Conservation (phyloP, 2,329 filamentous ascomycete species). For the Myriosclerotinia scirpicola region DNA sequence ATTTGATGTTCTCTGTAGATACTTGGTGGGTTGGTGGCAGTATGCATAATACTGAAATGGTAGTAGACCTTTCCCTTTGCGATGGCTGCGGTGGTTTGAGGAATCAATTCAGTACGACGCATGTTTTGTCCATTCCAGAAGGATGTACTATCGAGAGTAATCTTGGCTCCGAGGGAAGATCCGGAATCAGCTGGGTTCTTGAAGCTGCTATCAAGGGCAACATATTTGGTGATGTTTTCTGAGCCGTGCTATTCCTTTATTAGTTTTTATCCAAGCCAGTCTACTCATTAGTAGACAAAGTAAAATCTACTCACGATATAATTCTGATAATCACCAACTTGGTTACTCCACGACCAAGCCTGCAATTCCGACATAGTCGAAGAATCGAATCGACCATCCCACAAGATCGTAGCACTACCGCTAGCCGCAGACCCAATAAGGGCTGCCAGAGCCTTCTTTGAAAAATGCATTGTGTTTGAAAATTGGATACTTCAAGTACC, state of each 20-base stretch:
- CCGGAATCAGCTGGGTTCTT: conserved; percentile 57
- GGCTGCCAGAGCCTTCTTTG: conserved; percentile 29
- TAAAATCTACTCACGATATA: conserved; percentile 53
- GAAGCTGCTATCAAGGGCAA: conserved; percentile 49
- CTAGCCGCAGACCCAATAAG: conserved; percentile 40
- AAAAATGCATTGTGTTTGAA: conserved; percentile 32
- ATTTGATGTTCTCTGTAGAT: conserved; percentile 66
- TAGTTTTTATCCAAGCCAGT: neutral
- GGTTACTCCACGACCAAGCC: conserved; percentile 66
- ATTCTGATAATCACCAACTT: conserved; percentile 71
- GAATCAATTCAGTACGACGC: conserved; percentile 73
- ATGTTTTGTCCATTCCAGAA: conserved; percentile 73
- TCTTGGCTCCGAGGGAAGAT: conserved; percentile 64
- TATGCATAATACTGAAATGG: conserved; percentile 67
- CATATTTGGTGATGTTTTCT: conserved; percentile 42
- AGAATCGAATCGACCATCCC: conserved; percentile 67
- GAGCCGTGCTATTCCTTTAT: conserved; percentile 53
- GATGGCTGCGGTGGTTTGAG: conserved; percentile 65
- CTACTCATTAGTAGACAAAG: neutral
- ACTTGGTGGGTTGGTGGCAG: conserved; percentile 58
- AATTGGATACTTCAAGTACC: conserved; percentile 20
- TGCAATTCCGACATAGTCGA: conserved; percentile 55
- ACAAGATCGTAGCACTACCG: conserved; percentile 52
- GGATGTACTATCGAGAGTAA: conserved; percentile 62
- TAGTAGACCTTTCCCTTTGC: conserved; percentile 68